Evolutionary conservation across 148 eudicot species (phyloP).

Genomic region (Heliosperma pusillum): DNA sequence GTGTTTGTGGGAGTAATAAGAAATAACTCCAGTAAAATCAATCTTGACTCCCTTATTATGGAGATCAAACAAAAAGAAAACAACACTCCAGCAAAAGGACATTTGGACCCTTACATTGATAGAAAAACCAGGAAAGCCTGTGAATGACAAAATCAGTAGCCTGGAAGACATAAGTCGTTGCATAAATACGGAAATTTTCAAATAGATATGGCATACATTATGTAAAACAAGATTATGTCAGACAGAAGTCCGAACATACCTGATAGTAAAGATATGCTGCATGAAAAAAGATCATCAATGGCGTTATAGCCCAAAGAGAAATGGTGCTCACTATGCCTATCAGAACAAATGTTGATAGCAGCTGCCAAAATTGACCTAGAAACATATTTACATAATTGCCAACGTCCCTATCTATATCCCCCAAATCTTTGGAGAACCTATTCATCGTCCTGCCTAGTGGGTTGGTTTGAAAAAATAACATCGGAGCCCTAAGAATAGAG

Average conservation of each 20-base stretch:
- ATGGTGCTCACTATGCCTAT: constrained; percentile 79
- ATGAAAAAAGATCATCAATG: constrained; percentile 63
- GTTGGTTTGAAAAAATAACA: constrained; percentile 66
- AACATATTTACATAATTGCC: constrained; percentile 57
- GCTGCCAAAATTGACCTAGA: constrained; percentile 65
- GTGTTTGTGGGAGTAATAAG: too few species aligned
- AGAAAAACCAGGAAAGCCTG: neutral
- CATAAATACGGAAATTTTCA: neutral
- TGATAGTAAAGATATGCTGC: constrained; percentile 74
- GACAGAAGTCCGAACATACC: constrained; percentile 32
- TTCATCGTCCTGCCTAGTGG: constrained; percentile 65
- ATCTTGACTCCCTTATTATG: too few species aligned
- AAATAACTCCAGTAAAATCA: too few species aligned
- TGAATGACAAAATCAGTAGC: too few species aligned
- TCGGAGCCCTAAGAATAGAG: constrained; percentile 62
- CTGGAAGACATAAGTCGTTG: neutral
- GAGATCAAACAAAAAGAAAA: too few species aligned
- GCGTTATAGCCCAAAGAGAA: constrained; percentile 82
- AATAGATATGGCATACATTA: neutral
- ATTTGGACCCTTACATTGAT: neutral
- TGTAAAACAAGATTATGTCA: too few species aligned
- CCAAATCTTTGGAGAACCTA: constrained; percentile 71
- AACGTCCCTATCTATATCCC: constrained; percentile 70
- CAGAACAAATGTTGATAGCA: constrained; percentile 71
- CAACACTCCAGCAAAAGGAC: too few species aligned